These are phyloP conservation scores for Exophiala sideris DNA, from an alignment of 2,329 filamentous ascomycete species.

Conservation along the genomic window DNA sequence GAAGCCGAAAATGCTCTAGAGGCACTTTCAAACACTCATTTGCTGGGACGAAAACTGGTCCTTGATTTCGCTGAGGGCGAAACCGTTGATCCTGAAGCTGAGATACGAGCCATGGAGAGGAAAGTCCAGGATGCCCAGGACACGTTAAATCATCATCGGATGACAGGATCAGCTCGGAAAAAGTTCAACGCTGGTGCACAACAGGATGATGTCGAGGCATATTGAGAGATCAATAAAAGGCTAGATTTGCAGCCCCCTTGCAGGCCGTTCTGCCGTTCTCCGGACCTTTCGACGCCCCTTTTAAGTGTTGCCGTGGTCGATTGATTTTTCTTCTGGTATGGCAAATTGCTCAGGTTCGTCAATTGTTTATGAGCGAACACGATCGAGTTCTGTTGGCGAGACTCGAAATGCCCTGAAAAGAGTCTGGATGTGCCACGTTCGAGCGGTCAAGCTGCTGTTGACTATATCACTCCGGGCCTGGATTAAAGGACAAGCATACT, in stretches of 20 bases:
- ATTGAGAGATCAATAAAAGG: slow-evolving; percentile 6
- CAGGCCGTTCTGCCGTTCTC: slow-evolving; percentile 6
- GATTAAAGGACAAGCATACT: background rate
- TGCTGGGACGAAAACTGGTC: slow-evolving; percentile 83
- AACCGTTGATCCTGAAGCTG: slow-evolving; percentile 85
- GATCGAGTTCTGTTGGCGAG: too few relatives aligned
- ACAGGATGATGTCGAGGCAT: slow-evolving; percentile 56
- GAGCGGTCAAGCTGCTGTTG: background rate
- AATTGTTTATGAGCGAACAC: too few relatives aligned
- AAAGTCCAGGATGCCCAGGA: slow-evolving; percentile 89
- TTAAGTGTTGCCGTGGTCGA: too few relatives aligned
- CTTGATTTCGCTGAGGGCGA: slow-evolving; percentile 90
- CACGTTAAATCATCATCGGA: slow-evolving; percentile 83
- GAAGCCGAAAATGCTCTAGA: slow-evolving; percentile 91
- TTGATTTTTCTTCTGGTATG: too few relatives aligned
- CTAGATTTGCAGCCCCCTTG: slow-evolving; percentile 17
- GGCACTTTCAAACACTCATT: slow-evolving; percentile 85
- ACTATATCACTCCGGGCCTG: too few relatives aligned
- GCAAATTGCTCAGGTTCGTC: too few relatives aligned
- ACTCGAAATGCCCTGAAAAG: too few relatives aligned
- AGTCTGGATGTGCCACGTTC: background rate
- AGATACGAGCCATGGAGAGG: slow-evolving; percentile 94
- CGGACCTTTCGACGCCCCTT: background rate
- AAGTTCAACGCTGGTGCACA: slow-evolving; percentile 76
- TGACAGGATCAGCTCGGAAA: slow-evolving; percentile 72